Base-by-base conservation (phyloP, 768 basidiomycete species). In the Rubroboletus pulcherrimus region DNA sequence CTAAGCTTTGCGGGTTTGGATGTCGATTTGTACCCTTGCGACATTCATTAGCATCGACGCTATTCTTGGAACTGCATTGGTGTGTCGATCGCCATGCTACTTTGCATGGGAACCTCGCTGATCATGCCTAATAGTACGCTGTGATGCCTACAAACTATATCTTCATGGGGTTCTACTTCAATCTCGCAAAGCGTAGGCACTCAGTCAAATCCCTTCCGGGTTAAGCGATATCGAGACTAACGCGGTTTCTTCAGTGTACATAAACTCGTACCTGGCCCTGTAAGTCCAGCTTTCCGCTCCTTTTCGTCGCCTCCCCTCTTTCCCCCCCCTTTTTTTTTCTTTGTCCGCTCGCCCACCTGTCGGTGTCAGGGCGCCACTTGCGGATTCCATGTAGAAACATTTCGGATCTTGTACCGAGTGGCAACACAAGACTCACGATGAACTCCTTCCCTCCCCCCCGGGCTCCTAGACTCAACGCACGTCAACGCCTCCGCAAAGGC, bases 111-210 rank as follows among this genome's bases (percentile, higher is more conserved):
- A 12, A 12, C 14, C 24, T 5, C 5, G 7, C 11, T 59, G 24
- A 58, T 33, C 9, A n/a, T 21, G 1, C 29, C 17, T n/a, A 29
- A 49, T 52, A 74, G 57, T 83, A 79, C 57, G 68, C 73, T 31
- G 68, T 73, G 2, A 83, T 84, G 83, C 83, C 81, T 0, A 54
- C 72, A 35, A 84, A 81, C 54, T 78, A 81, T 62, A 71, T 84
- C 52, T 82, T 81, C 70, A 62, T 83, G 75, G 80, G 68, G 1
- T 78, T 81, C 60, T 81, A 82, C 58, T 73, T 84, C 34, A 70
- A 77, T 17, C 67, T 83, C 34, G 78, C 79, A 67, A 83, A 84
- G 66, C 59, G 82, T 82, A 46, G 59, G 81, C 58, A n/a, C 9
- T 38, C 9, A 19, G 0, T 43, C 7, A 33, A 14, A 7, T 15